A percentile compares a stretch with the other conserved stretches of the same genome.
Evolutionary conservation across 2,329 filamentous ascomycete species (phyloP).

Genomic region (Sclerotinia borealis): DNA sequence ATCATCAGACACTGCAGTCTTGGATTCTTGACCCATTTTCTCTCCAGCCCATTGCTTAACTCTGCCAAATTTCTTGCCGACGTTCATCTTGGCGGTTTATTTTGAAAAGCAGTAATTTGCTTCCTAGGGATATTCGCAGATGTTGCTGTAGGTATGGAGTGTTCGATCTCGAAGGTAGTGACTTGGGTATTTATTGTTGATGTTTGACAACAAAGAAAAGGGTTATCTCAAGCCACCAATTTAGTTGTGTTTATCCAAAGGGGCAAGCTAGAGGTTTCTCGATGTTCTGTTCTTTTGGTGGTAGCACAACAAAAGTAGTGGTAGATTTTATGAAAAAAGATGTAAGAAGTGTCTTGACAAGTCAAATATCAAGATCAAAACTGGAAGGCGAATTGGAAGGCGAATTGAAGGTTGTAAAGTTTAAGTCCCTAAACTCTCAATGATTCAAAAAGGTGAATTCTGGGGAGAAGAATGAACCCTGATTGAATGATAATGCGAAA

Average conservation of each 20-base stretch:
- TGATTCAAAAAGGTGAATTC: background rate
- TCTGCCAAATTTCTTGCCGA: slow-evolving; percentile 79
- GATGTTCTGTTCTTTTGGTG: background rate
- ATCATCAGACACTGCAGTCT: slow-evolving; percentile 80
- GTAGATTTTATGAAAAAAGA: background rate
- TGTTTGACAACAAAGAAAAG: background rate
- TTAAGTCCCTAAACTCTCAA: slow-evolving; percentile 3
- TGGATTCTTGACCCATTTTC: slow-evolving; percentile 87
- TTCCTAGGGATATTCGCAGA: background rate
- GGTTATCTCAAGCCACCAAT: background rate
- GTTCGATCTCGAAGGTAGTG: background rate
- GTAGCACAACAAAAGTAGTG: background rate
- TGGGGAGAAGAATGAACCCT: background rate
- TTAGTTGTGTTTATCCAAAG: slow-evolving; percentile 4
- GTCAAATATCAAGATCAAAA: background rate
- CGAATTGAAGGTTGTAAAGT: slow-evolving; percentile 9
- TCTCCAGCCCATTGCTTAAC: slow-evolving; percentile 98
- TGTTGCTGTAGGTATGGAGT: background rate
- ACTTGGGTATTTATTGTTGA: background rate
- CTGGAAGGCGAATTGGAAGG: background rate
- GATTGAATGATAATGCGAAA: background rate
- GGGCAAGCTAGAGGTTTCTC: background rate
- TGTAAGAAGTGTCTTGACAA: background rate
- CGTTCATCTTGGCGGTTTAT: slow-evolving; percentile 32
- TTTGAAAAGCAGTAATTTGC: background rate